A percentile compares a stretch with the other conserved stretches of the same genome.
Evolutionary conservation across 2,329 filamentous ascomycete genomes (phyloP).

Genomic region (Exophiala spinifera): DNA sequence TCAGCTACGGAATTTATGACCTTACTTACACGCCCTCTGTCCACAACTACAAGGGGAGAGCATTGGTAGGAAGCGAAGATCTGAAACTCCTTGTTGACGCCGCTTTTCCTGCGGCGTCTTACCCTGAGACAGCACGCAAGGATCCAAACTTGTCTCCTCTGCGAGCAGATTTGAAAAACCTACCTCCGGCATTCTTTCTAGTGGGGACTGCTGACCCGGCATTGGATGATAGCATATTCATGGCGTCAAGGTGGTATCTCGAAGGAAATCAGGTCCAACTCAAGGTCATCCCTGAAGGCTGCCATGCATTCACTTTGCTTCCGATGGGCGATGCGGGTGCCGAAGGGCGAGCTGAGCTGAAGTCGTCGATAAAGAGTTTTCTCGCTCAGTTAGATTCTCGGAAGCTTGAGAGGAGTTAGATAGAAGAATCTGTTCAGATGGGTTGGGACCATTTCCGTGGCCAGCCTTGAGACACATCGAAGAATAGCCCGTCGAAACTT

Average conservation of each 20-base stretch:
- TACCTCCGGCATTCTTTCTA: neutral
- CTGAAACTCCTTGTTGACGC: neutral
- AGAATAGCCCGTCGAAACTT: too few relatives aligned
- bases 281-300: too few relatives aligned
- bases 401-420: too few relatives aligned
- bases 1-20: neutral
- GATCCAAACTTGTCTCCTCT: neutral
- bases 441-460: too few relatives aligned
- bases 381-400: too few relatives aligned
- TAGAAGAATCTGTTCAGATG: too few relatives aligned
- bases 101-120: neutral
- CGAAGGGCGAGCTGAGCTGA: too few relatives aligned
- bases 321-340: too few relatives aligned
- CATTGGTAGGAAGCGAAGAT: neutral
- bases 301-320: too few relatives aligned
- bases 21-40: neutral
- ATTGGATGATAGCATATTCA: neutral
- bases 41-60: neutral
- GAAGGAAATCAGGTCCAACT: neutral
- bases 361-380: too few relatives aligned
- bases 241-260: neutral
- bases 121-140: neutral
- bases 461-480: too few relatives aligned
- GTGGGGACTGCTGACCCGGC: neutral
- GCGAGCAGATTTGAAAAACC: neutral